Percentiles rank a stretch among this genome's conserved stretches.
These are phyloP conservation scores for Hsuehochloa calcarea DNA, from an alignment of 176 grass and related monocot genomes.

Conservation along the genomic window DNA sequence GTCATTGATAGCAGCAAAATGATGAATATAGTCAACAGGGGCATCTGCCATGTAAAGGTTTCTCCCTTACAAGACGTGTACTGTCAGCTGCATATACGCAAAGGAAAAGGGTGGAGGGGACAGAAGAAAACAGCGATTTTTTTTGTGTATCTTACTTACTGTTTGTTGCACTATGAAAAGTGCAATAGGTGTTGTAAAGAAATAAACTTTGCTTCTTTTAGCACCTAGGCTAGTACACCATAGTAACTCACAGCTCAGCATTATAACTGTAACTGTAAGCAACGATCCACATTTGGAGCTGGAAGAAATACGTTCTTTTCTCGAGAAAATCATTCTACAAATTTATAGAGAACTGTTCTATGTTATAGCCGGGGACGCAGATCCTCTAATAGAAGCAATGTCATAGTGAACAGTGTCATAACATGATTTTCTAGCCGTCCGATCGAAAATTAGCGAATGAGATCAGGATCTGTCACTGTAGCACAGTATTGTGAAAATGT, in stretches of 20 bases:
- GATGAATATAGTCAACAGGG: slow-evolving; percentile 33
- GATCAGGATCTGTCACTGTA: too few relatives aligned
- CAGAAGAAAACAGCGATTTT: slow-evolving; percentile 8
- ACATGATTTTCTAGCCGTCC: too few relatives aligned
- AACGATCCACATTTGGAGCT: neutral
- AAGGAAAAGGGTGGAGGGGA: slow-evolving; percentile 21
- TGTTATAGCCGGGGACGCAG: neutral
- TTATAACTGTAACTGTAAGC: slow-evolving; percentile 34
- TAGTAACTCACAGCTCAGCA: slow-evolving; percentile 20
- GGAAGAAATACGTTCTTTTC: slow-evolving; percentile 18
- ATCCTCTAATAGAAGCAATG: too few relatives aligned
- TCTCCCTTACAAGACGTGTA: slow-evolving; percentile 28
- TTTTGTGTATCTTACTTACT: slow-evolving; percentile 21
- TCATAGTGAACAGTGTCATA: too few relatives aligned
- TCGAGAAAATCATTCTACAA: neutral
- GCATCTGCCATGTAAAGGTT: slow-evolving; percentile 24
- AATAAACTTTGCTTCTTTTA: slow-evolving; percentile 19
- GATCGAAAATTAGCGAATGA: too few relatives aligned
- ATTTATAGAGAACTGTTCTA: neutral
- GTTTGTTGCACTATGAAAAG: slow-evolving; percentile 27
- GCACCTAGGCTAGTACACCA: slow-evolving; percentile 27
- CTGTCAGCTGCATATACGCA: slow-evolving; percentile 17
- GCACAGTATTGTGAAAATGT: too few relatives aligned
- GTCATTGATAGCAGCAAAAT: slow-evolving; percentile 48
- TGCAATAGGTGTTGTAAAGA: slow-evolving; percentile 34